Evolutionary conservation across 345 rosid species (phyloP), one percentile per base, ranked within the genome.

Genomic region (Gossypium herbaceum): DNA sequence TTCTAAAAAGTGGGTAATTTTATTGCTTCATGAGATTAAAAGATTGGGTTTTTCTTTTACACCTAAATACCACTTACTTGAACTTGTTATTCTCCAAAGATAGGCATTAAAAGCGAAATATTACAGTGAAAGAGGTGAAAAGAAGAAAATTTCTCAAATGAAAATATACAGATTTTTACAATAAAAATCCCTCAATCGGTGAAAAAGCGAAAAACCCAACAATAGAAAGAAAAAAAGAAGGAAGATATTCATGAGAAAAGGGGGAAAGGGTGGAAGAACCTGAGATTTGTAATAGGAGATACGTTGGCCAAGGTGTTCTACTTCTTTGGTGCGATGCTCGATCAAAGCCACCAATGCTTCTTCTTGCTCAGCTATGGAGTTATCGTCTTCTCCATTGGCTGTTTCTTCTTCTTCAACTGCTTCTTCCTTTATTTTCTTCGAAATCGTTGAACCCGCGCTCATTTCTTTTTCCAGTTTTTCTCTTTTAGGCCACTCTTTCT

Each of bases 311-410:
- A 90, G 91, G 76, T 88, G 89, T 24, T 89, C 79, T 55, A 88
- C 88, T 82, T 94, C 91, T 57, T 73, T 83, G 25, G 86, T 51
- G 24, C 98, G 94, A 75, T 94, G 95, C 7, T 89, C 94, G 72
- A 89, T 86, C 78, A 91, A 73, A 78, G 98, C 96, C 3, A 90
- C 80, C 59, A 94, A 82, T 39, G 88, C 89, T 73, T 84, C 88
- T 78, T 91, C 92, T 64, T 88, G 89, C 76, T 88, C 97, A 50
- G 88, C 89, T 64, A 79, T 78, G 76, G 71, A 62, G 65, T 70
- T 52, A 0, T 47, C 79, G 5, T 51, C 89, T 39, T 34, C 41
- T 34, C 58, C 83, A 44, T 52, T 85, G 2, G 52, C 82, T 3
- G 41, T 79, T 39, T 69, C 81, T 9, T 73, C 54, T 44, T 67